Conservation (phyloP, 441 rosid genomes). For the Kokia cookei region DNA sequence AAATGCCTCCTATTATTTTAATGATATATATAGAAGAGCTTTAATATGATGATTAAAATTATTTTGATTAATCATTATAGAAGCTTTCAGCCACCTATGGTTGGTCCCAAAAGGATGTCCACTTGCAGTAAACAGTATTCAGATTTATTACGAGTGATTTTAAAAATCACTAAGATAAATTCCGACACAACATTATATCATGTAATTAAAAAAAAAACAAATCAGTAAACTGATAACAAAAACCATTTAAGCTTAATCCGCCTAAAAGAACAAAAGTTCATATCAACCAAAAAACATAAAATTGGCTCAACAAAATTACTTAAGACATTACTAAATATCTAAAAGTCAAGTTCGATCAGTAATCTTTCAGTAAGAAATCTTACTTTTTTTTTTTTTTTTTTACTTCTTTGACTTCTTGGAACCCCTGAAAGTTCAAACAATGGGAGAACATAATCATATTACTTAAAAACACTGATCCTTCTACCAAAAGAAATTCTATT, state of each 20-base stretch:
- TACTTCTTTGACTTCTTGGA: constrained; percentile 64
- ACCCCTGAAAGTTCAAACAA: constrained; percentile 24
- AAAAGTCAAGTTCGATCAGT: not conserved
- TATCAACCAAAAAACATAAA: not conserved
- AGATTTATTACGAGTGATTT: not conserved
- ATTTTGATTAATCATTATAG: too few relatives aligned
- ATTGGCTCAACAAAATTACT: constrained; percentile 6
- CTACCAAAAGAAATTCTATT: not conserved
- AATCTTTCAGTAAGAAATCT: not conserved
- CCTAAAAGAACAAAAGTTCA: not conserved
- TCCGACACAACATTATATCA: not conserved
- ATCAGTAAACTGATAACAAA: not conserved
- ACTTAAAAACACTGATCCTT: not conserved
- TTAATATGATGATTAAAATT: too few relatives aligned
- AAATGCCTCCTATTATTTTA: too few relatives aligned
- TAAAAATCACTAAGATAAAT: not conserved
- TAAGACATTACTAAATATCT: constrained; percentile 6
- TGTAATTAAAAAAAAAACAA: not conserved
- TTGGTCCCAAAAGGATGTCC: too few relatives aligned
- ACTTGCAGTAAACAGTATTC: not conserved
- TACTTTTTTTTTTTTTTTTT: constrained; percentile 50
- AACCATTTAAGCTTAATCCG: not conserved
- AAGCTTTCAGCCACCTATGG: too few relatives aligned
- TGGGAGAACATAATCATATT: not conserved
- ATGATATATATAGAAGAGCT: too few relatives aligned